These are phyloP conservation scores for Picochlorum costavermella DNA, from an alignment of 139 green algal genomes.

Conservation along the genomic window DNA sequence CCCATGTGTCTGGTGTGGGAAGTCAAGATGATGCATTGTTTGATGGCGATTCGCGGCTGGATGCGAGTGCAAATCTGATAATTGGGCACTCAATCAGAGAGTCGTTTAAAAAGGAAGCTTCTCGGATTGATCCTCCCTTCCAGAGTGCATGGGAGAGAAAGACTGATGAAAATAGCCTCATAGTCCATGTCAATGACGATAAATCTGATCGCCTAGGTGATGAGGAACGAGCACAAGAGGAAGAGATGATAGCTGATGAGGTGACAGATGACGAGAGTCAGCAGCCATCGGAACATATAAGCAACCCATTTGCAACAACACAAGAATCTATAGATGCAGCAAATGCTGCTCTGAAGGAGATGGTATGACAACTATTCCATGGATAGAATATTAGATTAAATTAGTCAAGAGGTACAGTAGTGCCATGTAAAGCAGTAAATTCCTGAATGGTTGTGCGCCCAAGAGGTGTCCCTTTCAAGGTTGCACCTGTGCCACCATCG, in stretches of 20 bases:
- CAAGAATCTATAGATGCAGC: conserved; percentile 6
- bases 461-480: conserved; percentile 31
- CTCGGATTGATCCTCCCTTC: neutral
- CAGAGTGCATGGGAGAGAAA: conserved; percentile 3
- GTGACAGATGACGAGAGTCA: too few species aligned
- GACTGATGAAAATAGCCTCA: neutral
- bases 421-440: conserved; percentile 40
- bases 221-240: neutral
- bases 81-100: neutral
- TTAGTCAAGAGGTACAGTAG: conserved; percentile 13
- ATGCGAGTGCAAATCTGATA: neutral
- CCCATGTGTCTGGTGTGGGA: too few species aligned
- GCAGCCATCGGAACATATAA: neutral
- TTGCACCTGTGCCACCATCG: conserved; percentile 15
- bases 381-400: neutral
- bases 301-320: conserved; percentile 18
- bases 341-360: neutral
- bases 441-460: conserved; percentile 36
- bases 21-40: neutral
- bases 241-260: neutral
- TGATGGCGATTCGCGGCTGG: neutral
- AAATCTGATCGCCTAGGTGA: neutral
- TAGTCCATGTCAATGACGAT: neutral
- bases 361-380: neutral
- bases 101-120: neutral